Conservation (phyloP, 148 eudicot species). For the Amaranthus palmeri region DNA sequence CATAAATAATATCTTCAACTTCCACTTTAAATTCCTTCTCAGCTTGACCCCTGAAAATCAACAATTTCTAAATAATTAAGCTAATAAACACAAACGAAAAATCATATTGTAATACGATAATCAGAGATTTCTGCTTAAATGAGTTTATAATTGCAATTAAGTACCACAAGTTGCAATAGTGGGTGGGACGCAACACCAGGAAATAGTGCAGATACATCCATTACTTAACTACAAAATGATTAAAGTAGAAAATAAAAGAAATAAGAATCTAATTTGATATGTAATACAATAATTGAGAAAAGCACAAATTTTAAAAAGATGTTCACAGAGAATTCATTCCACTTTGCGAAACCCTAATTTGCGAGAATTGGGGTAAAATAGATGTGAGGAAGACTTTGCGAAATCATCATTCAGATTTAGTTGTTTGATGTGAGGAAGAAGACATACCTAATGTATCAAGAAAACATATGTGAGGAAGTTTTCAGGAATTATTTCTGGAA, state of each 20-base stretch:
- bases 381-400: too few relatives aligned
- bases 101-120: background rate
- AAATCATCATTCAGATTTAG: too few relatives aligned
- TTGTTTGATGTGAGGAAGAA: too few relatives aligned
- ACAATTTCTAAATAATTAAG: conserved; percentile 22
- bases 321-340: conserved; percentile 24
- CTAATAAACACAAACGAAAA: background rate
- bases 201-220: conserved; percentile 21
- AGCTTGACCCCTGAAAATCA: conserved; percentile 82
- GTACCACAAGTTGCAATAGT: background rate
- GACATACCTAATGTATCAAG: too few relatives aligned
- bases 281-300: conserved; percentile 29
- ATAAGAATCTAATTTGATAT: conserved; percentile 22
- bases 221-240: conserved; percentile 19
- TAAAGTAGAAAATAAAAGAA: conserved; percentile 25
- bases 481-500: too few relatives aligned
- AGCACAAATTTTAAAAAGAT: conserved; percentile 13
- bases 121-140: background rate
- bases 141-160: conserved; percentile 2
- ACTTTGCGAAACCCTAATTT: too few relatives aligned
- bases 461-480: too few relatives aligned
- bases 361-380: too few relatives aligned
- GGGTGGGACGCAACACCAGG: conserved; percentile 16
- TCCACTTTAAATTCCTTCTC: conserved; percentile 95
- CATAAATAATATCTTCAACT: conserved; percentile 90